Evolutionary conservation across 2,329 filamentous ascomycete genomes (phyloP), one percentile per base, ranked within the genome.

Genomic region (Pseudocercospora pini-densiflorae): DNA sequence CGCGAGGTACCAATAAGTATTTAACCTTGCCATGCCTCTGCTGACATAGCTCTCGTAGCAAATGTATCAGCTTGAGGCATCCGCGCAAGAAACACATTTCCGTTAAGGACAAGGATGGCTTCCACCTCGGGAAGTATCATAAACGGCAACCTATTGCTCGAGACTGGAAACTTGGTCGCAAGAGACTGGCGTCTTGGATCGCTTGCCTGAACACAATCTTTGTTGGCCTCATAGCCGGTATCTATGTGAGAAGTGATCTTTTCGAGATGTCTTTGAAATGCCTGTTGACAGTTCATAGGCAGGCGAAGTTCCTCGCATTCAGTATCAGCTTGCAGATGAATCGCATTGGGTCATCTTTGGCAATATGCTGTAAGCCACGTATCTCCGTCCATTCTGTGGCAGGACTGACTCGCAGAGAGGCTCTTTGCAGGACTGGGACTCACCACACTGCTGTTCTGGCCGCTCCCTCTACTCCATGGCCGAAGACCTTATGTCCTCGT

Each of bases 231-330:
- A 82, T 93, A 23, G 81, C 92, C 64, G 91, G 92, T 0, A 90
- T 93, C 23, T 94, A 93, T 75, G 82, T 80, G 67, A 74, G 80
- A 72, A 65, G 21, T 24, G 9, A 1, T 5, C n/a, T 43, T 8
- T 16, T 16, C 5, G 8, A n/a, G 7, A 14, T 31, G 10, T 5
- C 24, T 19, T 21, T n/a, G 3, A 16, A 8, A 45, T 55, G 61
- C 58, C 55, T 59, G 23, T 43, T 67, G 23, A 63, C 10, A 4
- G 16, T 9, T 58, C 33, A 24, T 36, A 81, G 81, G 89, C 90
- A 62, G 92, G 91, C 2, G 85, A 93, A 71, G 90, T 93, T 0
- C 90, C 91, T n/a, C 87, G 88, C 3, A 92, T 94, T 27, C 91
- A 93, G 75, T 93, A 93, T 76, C 89, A 88, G 72, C 87, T 94